Evolutionary conservation across 495 filamentous ascomycete genomes (phyloP).

Genomic region (Tuber microsphaerosporum): DNA sequence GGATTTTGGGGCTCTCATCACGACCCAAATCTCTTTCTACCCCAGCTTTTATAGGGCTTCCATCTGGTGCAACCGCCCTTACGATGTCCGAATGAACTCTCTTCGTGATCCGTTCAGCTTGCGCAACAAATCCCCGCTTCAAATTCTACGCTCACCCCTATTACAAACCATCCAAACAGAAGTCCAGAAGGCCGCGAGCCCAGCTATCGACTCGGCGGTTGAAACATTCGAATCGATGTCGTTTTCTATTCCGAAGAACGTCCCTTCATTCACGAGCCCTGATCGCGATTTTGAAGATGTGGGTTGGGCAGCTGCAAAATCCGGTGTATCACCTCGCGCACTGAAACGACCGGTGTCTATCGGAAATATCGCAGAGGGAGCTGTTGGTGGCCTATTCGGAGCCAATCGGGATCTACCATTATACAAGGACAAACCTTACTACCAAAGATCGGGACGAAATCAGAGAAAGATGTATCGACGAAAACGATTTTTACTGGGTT

Average conservation of each 20-base stretch:
- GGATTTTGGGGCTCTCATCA: not conserved
- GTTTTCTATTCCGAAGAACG: constrained; percentile 59
- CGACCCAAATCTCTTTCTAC: not conserved
- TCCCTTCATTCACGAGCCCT: constrained; percentile 63
- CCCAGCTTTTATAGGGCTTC: constrained; percentile 1
- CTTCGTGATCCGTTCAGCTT: constrained; percentile 50
- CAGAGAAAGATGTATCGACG: constrained; percentile 47
- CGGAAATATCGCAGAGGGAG: constrained; percentile 47
- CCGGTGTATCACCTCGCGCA: constrained; percentile 37
- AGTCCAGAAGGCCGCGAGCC: constrained; percentile 44
- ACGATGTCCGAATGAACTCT: constrained; percentile 47
- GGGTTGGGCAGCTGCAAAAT: constrained; percentile 53
- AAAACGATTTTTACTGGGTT: constrained; percentile 49
- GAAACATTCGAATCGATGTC: constrained; percentile 53
- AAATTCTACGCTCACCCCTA: constrained; percentile 44
- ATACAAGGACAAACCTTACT: constrained; percentile 98
- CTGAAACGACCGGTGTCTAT: constrained; percentile 45
- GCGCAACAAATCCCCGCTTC: constrained; percentile 47
- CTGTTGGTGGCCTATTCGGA: constrained; percentile 51
- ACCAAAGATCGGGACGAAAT: constrained; percentile 50
- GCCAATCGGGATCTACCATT: constrained; percentile 66
- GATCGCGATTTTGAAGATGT: constrained; percentile 62
- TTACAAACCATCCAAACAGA: constrained; percentile 43
- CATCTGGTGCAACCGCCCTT: not conserved
- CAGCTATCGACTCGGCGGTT: constrained; percentile 37